Base-by-base conservation (phyloP, 208 protist genomes). In the Trypanosoma caninum region DNA sequence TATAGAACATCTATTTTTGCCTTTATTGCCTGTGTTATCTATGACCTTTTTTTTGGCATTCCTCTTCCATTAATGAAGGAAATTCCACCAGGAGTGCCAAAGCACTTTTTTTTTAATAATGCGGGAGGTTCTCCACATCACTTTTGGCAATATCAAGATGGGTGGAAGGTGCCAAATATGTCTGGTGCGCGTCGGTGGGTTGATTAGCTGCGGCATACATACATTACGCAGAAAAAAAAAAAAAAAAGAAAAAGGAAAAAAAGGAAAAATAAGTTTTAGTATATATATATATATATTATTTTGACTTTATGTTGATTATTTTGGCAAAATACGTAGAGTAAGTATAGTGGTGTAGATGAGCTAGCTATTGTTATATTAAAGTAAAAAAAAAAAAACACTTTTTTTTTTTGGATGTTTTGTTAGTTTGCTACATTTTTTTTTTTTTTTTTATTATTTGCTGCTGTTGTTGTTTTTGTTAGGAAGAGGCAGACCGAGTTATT, bases 71-170 rank as follows among this genome's bases (percentile, higher is more conserved):
- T 91, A 20, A 91, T 89, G 78, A 93, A 92, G 74, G 85, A 95
- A 56, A 61, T 84, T 9, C 78, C 80, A 6, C 83, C 89, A 9
- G 85, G 89, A 27, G 79, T 68, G 23, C 75, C 89, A 13, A 77
- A 82, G 31, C 89, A 95, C 62, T 91, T 90, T 63, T 95, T 92
- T 58, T 95, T 91, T 44, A 83, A 86, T 31, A 95, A 95, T 51
- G 34, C 78, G 0, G 89, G 82, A 28, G 89, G 89, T 33, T 66
- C 74, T 20, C 89, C 89, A 30, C 89, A 95, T 61, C 83, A 92
- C 53, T 72, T 95, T 22, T 95, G 89, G 89, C 76, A 91, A 51
- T 90, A 82, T 65, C 89, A 95, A 64, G 89, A 95, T 57, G 89
- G 89, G 34, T 95, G 89, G 86, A 82, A 60, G n/a, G 83, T 95